A percentile compares a stretch with the other conserved stretches of the same genome.
Evolutionary conservation across 2,329 filamentous ascomycete genomes (phyloP).

Genomic region (Pestalotiopsis sp.): DNA sequence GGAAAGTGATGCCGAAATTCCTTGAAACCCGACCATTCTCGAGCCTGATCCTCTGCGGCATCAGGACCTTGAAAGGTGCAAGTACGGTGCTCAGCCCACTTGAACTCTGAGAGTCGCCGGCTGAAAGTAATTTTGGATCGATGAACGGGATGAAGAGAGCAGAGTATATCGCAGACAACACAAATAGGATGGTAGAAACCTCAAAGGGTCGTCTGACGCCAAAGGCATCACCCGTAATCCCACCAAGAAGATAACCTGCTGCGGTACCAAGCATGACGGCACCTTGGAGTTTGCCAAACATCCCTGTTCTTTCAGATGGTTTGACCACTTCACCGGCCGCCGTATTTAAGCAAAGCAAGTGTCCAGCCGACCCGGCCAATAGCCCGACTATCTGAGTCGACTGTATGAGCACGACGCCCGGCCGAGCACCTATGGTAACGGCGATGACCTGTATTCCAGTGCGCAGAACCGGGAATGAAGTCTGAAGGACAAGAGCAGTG

Average conservation of each 20-base stretch:
- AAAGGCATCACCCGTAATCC: conserved; percentile 64
- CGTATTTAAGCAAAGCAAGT: conserved; percentile 70
- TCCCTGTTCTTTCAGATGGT: conserved; percentile 61
- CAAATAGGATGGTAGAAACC: conserved; percentile 62
- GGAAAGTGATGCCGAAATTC: conserved; percentile 65
- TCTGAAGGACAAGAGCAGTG: conserved; percentile 62
- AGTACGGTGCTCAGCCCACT: conserved; percentile 57
- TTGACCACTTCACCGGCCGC: conserved; percentile 68
- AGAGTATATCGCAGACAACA: conserved; percentile 45
- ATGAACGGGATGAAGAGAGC: conserved; percentile 43
- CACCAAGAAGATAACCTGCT: conserved; percentile 65
- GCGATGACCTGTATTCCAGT: conserved; percentile 67
- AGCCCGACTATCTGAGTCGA: conserved; percentile 68
- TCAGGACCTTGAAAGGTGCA: conserved; percentile 64
- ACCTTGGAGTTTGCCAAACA: conserved; percentile 67
- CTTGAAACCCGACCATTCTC: conserved; percentile 50
- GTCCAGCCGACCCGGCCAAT: conserved; percentile 69
- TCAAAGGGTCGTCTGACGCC: conserved; percentile 68
- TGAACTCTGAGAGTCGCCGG: conserved; percentile 23
- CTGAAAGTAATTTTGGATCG: conserved; percentile 15
- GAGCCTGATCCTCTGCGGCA: conserved; percentile 58
- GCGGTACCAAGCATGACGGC: conserved; percentile 69
- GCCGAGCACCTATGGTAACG: conserved; percentile 59
- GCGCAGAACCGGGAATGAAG: conserved; percentile 65
- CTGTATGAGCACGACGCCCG: conserved; percentile 70